Evolutionary conservation across 1,284 basidiomycete species (phyloP).

Genomic region (Heterobasidion annosum): DNA sequence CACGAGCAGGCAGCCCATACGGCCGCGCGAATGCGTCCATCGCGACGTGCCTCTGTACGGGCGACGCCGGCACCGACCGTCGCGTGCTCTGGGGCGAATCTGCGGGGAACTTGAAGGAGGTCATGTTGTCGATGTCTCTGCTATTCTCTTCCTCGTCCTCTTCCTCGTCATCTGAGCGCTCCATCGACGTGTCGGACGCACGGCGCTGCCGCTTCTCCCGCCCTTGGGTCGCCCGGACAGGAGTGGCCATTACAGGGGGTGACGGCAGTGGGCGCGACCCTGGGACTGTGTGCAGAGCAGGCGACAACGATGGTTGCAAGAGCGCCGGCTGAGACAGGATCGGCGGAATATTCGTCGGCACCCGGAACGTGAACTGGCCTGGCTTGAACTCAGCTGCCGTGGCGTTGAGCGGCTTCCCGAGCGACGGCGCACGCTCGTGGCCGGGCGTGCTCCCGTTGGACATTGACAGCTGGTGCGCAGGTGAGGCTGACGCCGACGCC

Average conservation of each 20-base stretch:
- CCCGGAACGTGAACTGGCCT: conserved; percentile 60
- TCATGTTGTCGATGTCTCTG: conserved; percentile 36
- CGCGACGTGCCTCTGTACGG: conserved; percentile 36
- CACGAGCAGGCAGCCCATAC: not conserved
- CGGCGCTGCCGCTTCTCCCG: conserved; percentile 68
- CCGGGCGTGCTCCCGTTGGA: conserved; percentile 15
- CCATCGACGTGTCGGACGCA: conserved; percentile 24
- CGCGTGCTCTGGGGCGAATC: conserved; percentile 30
- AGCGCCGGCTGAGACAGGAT: conserved; percentile 27
- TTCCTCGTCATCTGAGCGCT: conserved; percentile 30
- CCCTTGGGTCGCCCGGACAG: conserved; percentile 41
- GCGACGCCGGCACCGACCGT: conserved; percentile 35
- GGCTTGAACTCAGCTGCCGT: conserved; percentile 77
- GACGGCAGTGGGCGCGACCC: conserved; percentile 24
- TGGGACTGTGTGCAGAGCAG: conserved; percentile 6
- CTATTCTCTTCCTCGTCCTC: conserved; percentile 33
- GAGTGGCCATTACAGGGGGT: conserved; percentile 17
- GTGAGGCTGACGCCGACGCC: conserved; percentile 18
- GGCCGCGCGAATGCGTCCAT: conserved; percentile 18
- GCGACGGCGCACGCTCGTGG: conserved; percentile 52
- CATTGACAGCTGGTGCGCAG: too few species aligned
- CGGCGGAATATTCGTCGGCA: conserved; percentile 54
- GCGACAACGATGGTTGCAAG: not conserved
- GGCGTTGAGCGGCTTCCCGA: conserved; percentile 62
- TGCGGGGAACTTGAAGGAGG: conserved; percentile 67